Evolutionary conservation across 345 rosid genomes (phyloP), one percentile per base, ranked within the genome.

Genomic region (Bretschneidera sinensis): DNA sequence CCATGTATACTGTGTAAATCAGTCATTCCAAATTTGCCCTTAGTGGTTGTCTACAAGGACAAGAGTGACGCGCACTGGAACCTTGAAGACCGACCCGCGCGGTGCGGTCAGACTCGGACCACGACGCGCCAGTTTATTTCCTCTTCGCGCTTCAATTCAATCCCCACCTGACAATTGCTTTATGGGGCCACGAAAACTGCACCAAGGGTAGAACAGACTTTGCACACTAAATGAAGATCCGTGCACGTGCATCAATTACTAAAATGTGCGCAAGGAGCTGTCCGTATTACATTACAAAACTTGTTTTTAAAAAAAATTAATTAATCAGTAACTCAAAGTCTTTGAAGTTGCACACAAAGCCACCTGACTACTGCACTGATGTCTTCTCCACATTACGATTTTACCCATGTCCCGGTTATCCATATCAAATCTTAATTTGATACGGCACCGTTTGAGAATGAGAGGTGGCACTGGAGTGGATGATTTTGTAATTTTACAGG

Each of bases 31-130:
- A 51, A 24, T 33, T 43, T 51, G 8, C 54, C 70, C 62, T 17
- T 20, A 13, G 5, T 9, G 4, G 35, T 9, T 13, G 21, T 48
- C 11, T 17, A 9, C 57, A 21, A 28, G 21, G 63, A 53, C 43
- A 54, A 0, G 24, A 39, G 9, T 25, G 54, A 28, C 63, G 19
- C 33, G 17, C 14, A 17, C 11, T 21, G 25, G 5, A 28, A 15
- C 56, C 53, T 59, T 21, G 69, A 69, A 21, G 13, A 5, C 0
- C 57, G 54, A 43, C 60, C 61, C 61, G 21, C 9, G 28, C 43
- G 61, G 69, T 57, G 66, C 58, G 31, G 66, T 31, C 54, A 20
- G 76, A 54, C 62, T 50, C 71, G 57, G 25, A 54, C 71, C 63
- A 24, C 64, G 16, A 65, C 9, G 74, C 51, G 43, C 51, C 24